Conservation (phyloP, 2,329 filamentous ascomycete genomes). For the Diaporthe longicolla region DNA sequence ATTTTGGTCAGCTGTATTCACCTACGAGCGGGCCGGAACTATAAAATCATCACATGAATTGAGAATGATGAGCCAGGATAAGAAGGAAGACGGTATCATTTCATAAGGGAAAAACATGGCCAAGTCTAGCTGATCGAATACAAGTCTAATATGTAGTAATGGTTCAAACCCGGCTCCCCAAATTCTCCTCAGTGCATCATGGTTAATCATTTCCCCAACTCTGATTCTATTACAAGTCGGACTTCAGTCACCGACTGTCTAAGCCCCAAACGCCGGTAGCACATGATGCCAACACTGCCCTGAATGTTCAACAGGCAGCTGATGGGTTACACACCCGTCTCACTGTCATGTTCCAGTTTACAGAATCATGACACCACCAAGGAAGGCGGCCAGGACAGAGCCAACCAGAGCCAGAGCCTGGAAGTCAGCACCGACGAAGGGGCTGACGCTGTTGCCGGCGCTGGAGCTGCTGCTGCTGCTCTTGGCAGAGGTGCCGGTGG, state of each 20-base stretch:
- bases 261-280: conserved; percentile 34
- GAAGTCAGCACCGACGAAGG: conserved; percentile 35
- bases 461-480: conserved; percentile 39
- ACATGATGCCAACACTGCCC: background rate
- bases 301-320: background rate
- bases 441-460: conserved; percentile 30
- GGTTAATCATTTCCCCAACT: background rate
- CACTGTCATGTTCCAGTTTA: background rate
- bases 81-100: conserved; percentile 7
- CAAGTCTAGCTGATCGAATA: conserved; percentile 27
- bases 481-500: conserved; percentile 38
- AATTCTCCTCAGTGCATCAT: conserved; percentile 19
- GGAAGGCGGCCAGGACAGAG: conserved; percentile 40
- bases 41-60: background rate
- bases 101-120: conserved; percentile 13
- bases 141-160: conserved; percentile 25
- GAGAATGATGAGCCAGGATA: no score
- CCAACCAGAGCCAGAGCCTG: conserved; percentile 36
- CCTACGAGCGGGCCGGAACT: background rate
- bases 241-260: conserved; percentile 8
- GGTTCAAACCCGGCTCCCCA: background rate
- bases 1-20: background rate
- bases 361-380: conserved; percentile 39
- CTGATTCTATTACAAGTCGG: background rate
- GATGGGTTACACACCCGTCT: background rate